These are phyloP conservation scores for Corynascus novoguineensis DNA, from an alignment of 495 filamentous ascomycete genomes.

Conservation along the genomic window DNA sequence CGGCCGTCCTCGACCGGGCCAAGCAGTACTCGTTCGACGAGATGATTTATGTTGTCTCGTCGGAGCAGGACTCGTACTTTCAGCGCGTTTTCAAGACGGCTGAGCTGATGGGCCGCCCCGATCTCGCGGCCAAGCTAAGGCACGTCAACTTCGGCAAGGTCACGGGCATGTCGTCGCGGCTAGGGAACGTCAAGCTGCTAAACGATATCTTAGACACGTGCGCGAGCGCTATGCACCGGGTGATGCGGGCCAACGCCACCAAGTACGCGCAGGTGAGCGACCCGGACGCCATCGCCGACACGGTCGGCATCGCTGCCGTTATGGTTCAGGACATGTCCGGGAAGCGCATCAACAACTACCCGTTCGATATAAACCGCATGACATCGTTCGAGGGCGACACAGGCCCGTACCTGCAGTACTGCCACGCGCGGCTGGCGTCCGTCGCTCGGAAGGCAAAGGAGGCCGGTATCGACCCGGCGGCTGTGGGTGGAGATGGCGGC, in stretches of 20 bases:
- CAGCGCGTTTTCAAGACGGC: constrained; percentile 60
- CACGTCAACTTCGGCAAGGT: constrained; percentile 62
- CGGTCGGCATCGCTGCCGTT: constrained; percentile 55
- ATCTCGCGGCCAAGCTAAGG: constrained; percentile 49
- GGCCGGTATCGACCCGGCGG: constrained; percentile 29
- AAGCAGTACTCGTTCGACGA: constrained; percentile 58
- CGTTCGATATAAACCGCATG: constrained; percentile 58
- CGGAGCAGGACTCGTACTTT: constrained; percentile 54
- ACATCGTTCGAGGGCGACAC: constrained; percentile 68
- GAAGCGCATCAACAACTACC: constrained; percentile 60
- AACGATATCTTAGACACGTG: constrained; percentile 57
- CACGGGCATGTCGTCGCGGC: constrained; percentile 58
- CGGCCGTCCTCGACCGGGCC: constrained; percentile 51
- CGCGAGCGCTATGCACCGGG: constrained; percentile 57
- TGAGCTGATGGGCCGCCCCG: constrained; percentile 51
- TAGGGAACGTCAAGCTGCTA: constrained; percentile 48
- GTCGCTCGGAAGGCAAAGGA: constrained; percentile 46
- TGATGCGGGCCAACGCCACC: constrained; percentile 54
- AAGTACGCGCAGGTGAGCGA: constrained; percentile 57
- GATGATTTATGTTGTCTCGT: constrained; percentile 65
- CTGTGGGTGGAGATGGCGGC: not conserved
- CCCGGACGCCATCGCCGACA: constrained; percentile 51
- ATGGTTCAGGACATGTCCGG: constrained; percentile 63
- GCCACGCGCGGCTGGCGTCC: constrained; percentile 57
- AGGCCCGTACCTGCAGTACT: constrained; percentile 64